Evolutionary conservation across 345 rosid species (phyloP), one percentile per base, ranked within the genome.

Genomic region (Eucalyptus regnans): DNA sequence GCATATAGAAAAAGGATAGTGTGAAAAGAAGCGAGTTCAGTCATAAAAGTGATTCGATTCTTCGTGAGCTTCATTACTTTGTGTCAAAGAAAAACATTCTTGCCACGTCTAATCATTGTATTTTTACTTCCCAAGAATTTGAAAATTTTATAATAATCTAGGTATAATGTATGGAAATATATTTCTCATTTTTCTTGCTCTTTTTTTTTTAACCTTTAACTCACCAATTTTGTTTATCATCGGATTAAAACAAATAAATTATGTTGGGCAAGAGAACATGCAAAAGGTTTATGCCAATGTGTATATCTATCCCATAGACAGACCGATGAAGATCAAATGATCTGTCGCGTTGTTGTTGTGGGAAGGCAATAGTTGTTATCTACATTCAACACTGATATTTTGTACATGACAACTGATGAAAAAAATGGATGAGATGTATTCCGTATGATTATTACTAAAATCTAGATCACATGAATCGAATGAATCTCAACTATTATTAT

Each of bases 311-410:
- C 79, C 11, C 79, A 4, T 31, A 4, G 41, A 66, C 6, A 31
- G 2, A 15, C 3, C 1, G 10, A 20, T 16, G 9, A 66, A 17
- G 5, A 66, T 66, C 76, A n/a, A 66, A 66, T n/a, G 76, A 17
- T 15, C 4, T 7, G 10, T 66, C 22, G 1, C 0, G 6, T n/a
- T 15, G 20, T 64, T 7, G 20, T 7, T 3, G 1, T 31, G 18
- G 9, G 41, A 66, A 66, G 6, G 76, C 11, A n/a, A 4, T 4
- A 5, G 43, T 17, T 8, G 22, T 31, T 16, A 16, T 68, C 12
- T 8, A 31, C 6, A 2, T 31, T 68, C 22, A 16, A 66, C 7
- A 1, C 6, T 4, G 0, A 37, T 8, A 15, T 31, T 66, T 8
- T 31, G 6, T 18, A 15, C 12, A 16, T 31, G 6, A 31, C 22